Percentiles rank a stretch among this genome's conserved stretches.
phyloP scores from a whole-genome alignment of 2,329 filamentous ascomycete genomes.

The Aspergillus sp. region DNA sequence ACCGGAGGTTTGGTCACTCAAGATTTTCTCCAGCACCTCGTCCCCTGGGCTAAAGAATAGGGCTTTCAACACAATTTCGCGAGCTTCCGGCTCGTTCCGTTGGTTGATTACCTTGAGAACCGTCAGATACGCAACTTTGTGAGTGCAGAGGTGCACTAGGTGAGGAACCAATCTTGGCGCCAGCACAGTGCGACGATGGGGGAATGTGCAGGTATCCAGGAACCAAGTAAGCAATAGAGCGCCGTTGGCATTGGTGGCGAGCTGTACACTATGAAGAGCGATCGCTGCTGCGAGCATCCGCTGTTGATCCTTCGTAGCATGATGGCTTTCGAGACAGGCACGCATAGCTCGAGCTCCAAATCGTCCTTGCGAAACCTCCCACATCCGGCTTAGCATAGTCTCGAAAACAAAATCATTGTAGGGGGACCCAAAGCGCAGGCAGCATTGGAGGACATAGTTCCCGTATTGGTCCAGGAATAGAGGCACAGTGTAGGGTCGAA shows the following conservation, averaged over 20 bases:
- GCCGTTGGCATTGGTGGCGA: constrained; percentile 94
- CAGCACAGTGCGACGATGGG: constrained; percentile 83
- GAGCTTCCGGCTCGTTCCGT: constrained; percentile 87
- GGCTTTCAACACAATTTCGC: constrained; percentile 84
- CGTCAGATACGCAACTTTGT: constrained; percentile 97
- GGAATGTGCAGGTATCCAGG: constrained; percentile 95
- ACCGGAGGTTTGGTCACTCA: constrained; percentile 87
- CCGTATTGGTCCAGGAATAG: constrained; percentile 97
- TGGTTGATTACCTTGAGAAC: constrained; percentile 99
- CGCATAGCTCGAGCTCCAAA: constrained; percentile 96
- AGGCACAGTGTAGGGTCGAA: constrained; percentile 83
- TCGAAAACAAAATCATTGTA: constrained; percentile 98
- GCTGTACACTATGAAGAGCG: constrained; percentile 92
- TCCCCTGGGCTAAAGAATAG: constrained; percentile 91
- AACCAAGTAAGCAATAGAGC: constrained; percentile 95
- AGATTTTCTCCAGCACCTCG: constrained; percentile 81
- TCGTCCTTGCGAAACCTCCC: constrained; percentile 88
- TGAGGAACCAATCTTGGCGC: constrained; percentile 90
- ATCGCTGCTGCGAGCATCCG: constrained; percentile 91
- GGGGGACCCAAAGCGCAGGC: constrained; percentile 83
- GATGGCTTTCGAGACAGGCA: constrained; percentile 93
- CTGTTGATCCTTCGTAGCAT: constrained; percentile 92
- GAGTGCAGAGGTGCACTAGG: constrained; percentile 91
- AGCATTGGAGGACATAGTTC: constrained; percentile 97
- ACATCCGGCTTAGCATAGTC: constrained; percentile 90